Evolutionary conservation across 805 yeast species (phyloP), one percentile per base, ranked within the genome.

Genomic region (Saturnispora besseyi): DNA sequence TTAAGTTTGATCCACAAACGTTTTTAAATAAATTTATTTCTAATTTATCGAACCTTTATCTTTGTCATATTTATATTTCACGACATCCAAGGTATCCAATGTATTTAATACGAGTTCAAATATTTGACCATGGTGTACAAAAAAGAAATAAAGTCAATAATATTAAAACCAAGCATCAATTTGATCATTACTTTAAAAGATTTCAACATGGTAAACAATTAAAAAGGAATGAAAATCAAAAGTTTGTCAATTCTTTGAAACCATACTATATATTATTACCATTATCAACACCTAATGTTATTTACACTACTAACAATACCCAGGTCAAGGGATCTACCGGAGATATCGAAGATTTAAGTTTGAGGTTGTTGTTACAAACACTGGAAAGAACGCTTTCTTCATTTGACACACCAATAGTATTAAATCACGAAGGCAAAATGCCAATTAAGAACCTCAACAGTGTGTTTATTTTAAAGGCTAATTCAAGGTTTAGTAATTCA

Each of bases 221-320:
- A 7, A 48, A 51, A 28, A 41, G 49, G 4, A 46, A 15, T 2
- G 40, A 50, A 52, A 47, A 44, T 10, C 53, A 31, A 31, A 55
- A 51, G 11, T 48, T 44, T 46, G 38, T 51, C 26, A 36, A 34
- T 26, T 78, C 88, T 0, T 71, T 81, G 51, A 75, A 68, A 52
- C 84, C 93, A 0, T 77, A 74, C 53, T 85, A 82, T 56, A 58
- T 87, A 13, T 87, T 82, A 0, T 67, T 86, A 2, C 90, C 91
- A 0, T 55, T 73, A 53, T 80, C 82, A 48, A 80, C 90, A 2
- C 82, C 88, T 1, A 76, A 77, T 55, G 61, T 85, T 2, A 76
- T 85, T 12, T 88, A 84, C 60, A 69, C 83, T 6, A 0, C 58
- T 59, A 10, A 41, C 61, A 11, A 53, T 21, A 28, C 22, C 11